Base-by-base conservation (phyloP, 2,329 filamentous ascomycete species). In the Trichoderma sp. region DNA sequence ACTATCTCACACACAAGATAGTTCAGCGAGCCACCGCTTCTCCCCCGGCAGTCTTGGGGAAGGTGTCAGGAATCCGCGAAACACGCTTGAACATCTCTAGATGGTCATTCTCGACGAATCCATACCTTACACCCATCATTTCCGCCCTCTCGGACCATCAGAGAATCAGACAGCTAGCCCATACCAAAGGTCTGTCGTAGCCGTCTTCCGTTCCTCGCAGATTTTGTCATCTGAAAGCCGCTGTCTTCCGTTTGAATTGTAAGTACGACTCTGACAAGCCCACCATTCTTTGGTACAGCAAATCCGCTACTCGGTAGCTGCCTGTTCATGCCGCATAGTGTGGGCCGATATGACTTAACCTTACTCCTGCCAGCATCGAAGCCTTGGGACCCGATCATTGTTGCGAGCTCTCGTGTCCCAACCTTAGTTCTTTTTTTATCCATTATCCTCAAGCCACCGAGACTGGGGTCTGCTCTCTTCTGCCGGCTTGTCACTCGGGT, bases 321-420 rank as follows among this genome's bases (percentile, higher is more conserved):
- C 57, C 47, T 60, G 34, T 39, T 54, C 59, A 48, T 45, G 17
- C 17, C 45, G 50, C 59, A 54, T 52, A 52, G 34, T 62, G 59
- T 54, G 59, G 59, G 59, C 54, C 59, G 39, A 44, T 28, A 26
- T 24, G 10, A 10, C 30, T 51, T 61, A 26, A 61, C 47, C 39
- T 54, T 62, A 26, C 26, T 39, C 10, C 7, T 39, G 12, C 39
- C 26, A 24, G 30, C 57, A 51, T 43, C 43, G 44, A 48, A 45
- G 39, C 48, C 48, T 62, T 54, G 59, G 47, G 45, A 51, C 59
- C 59, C 41, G 59, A 62, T 45, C 21, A 54, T 44, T 39, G 50
- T 44, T 44, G 39, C 19, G 34, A 24, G 7, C 30, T 62, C n/a
- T 30, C 15, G n/a, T 21, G 34, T 15, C 59, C 59, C 58, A 61